Percentiles rank a stretch among this genome's conserved stretches.
Evolutionary conservation across 768 basidiomycete genomes (phyloP).

Genomic region (Macrocybe gigantea): DNA sequence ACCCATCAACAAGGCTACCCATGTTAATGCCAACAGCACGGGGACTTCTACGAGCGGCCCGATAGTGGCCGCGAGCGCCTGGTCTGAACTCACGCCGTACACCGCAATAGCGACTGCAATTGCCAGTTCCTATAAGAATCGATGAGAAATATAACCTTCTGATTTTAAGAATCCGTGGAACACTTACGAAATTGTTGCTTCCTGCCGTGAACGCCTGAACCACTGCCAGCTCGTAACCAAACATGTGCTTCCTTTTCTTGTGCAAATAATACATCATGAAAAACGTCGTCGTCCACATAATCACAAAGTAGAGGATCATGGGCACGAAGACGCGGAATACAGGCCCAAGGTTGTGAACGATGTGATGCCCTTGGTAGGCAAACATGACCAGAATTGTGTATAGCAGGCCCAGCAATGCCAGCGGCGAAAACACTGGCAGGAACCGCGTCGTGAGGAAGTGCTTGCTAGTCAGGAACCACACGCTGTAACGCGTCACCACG

Average conservation of each 20-base stretch:
- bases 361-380: constrained; percentile 62
- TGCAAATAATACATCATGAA: constrained; percentile 44
- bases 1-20: constrained; percentile 48
- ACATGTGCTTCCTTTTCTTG: constrained; percentile 21
- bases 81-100: constrained; percentile 71
- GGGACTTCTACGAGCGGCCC: constrained; percentile 79
- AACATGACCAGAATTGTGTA: constrained; percentile 80
- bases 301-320: constrained; percentile 67
- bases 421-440: constrained; percentile 61
- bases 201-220: constrained; percentile 78
- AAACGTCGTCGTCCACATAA: constrained; percentile 73
- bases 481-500: constrained; percentile 55
- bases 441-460: constrained; percentile 51
- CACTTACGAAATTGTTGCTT: constrained; percentile 69
- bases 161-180: not conserved
- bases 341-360: constrained; percentile 65
- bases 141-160: not conserved
- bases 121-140: constrained; percentile 57
- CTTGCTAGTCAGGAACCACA: constrained; percentile 40
- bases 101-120: constrained; percentile 78
- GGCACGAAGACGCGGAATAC: constrained; percentile 83
- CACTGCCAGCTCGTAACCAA: constrained; percentile 67
- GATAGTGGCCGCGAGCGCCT: constrained; percentile 78
- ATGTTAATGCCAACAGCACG: constrained; percentile 64
- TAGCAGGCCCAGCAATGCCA: constrained; percentile 69